Conservation (phyloP, 352 stramenopile species). For the Globisporangium barbulae region DNA sequence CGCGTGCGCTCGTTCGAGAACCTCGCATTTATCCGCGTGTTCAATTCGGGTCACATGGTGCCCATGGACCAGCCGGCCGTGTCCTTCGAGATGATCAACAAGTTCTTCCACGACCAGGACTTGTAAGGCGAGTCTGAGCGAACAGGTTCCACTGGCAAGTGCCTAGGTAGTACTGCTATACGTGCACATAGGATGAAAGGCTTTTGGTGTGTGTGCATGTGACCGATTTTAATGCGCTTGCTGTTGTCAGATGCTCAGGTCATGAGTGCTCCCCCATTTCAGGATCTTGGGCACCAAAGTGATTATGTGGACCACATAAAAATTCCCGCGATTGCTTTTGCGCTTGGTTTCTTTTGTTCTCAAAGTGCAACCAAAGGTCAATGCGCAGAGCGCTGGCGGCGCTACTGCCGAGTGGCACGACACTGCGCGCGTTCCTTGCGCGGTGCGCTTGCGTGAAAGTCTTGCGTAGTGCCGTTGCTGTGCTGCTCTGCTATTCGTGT, state of each 20-base stretch:
- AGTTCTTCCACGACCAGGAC: slow-evolving; percentile 73
- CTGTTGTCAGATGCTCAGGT: no score
- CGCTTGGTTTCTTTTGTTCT: no score
- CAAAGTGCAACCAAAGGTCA: not conserved
- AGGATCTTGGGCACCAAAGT: not conserved
- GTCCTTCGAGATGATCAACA: slow-evolving; percentile 90
- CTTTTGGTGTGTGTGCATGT: no score
- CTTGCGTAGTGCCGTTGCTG: not conserved
- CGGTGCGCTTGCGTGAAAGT: slow-evolving; percentile 22
- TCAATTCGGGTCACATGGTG: slow-evolving; percentile 94
- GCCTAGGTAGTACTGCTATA: not conserved
- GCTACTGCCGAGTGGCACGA: slow-evolving; percentile 24
- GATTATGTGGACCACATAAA: no score
- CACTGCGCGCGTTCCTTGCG: slow-evolving; percentile 37
- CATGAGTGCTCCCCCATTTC: not conserved
- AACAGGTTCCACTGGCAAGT: not conserved
- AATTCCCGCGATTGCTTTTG: no score
- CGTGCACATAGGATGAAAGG: not conserved
- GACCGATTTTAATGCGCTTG: no score
- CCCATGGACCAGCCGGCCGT: slow-evolving; percentile 90
- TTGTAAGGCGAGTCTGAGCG: slow-evolving; percentile 22
- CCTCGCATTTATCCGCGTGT: slow-evolving; percentile 93
- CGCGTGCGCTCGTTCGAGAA: slow-evolving; percentile 49
- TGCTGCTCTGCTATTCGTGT: not conserved
- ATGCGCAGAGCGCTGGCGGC: slow-evolving; percentile 11